Evolutionary conservation across 768 basidiomycete genomes (phyloP).

Genomic region (Cubamyces lactineus): DNA sequence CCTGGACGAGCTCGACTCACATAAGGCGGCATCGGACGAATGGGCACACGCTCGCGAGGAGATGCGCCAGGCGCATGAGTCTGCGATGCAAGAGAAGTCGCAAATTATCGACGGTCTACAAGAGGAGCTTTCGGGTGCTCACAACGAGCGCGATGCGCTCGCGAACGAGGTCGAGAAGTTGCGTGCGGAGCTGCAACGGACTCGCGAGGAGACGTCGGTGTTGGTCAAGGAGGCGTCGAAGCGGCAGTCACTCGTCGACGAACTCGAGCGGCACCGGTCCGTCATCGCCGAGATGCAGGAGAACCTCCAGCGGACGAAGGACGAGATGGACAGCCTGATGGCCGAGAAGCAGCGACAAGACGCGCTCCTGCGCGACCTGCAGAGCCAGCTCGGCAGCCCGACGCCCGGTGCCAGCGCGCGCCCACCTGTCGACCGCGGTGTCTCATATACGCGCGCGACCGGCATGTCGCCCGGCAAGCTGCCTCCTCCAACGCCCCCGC

Average conservation of each 20-base stretch:
- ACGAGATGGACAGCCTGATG: conserved; percentile 79
- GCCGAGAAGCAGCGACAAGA: conserved; percentile 74
- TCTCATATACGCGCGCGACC: conserved; percentile 51
- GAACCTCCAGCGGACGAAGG: conserved; percentile 75
- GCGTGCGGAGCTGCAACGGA: conserved; percentile 60
- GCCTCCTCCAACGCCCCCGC: conserved; percentile 88
- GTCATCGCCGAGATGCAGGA: conserved; percentile 78
- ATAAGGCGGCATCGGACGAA: conserved; percentile 51
- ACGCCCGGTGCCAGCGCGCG: conserved; percentile 41
- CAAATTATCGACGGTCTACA: conserved; percentile 51
- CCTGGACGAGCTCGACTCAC: conserved; percentile 56
- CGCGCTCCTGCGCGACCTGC: conserved; percentile 71
- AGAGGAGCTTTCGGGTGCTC: conserved; percentile 47
- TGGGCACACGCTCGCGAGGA: conserved; percentile 38
- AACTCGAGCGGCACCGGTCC: conserved; percentile 78
- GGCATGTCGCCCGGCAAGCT: conserved; percentile 72
- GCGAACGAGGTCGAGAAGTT: conserved; percentile 47
- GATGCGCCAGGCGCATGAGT: conserved; percentile 39
- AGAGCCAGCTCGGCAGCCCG: conserved; percentile 65
- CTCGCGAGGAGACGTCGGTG: conserved; percentile 60
- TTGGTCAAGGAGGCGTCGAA: conserved; percentile 74
- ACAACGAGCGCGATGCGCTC: conserved; percentile 48
- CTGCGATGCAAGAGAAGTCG: conserved; percentile 54
- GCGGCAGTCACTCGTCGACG: conserved; percentile 70
- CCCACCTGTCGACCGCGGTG: conserved; percentile 47